phyloP scores from a whole-genome alignment of 2,329 filamentous ascomycete genomes.

The Ilyonectria mors-panacis region DNA sequence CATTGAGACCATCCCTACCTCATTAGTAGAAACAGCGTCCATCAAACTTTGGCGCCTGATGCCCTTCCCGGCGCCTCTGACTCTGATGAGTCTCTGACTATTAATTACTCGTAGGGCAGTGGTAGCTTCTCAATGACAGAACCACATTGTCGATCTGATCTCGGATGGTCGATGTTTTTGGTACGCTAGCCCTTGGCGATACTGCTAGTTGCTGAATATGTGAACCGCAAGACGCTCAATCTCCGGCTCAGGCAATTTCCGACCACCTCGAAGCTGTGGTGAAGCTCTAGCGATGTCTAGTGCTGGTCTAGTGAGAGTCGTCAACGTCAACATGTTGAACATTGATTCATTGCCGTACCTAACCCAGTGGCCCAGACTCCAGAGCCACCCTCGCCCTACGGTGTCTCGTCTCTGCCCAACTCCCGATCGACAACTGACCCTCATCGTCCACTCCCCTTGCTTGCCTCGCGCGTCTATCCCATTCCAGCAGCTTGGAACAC shows the following conservation, averaged over 20 bases:
- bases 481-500: constrained; percentile 33
- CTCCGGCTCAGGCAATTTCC: constrained; percentile 9
- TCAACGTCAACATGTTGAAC: constrained; percentile 3
- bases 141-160: constrained; percentile 11
- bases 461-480: constrained; percentile 11
- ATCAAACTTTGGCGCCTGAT: constrained; percentile 16
- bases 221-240: constrained; percentile 4
- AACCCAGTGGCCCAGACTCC: neutral
- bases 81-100: neutral
- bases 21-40: neutral
- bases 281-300: neutral
- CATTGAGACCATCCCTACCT: constrained; percentile 2
- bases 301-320: neutral
- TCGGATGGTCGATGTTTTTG: constrained; percentile 2
- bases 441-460: constrained; percentile 11
- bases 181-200: neutral
- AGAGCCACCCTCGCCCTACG: neutral
- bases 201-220: neutral
- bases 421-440: neutral
- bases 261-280: constrained; percentile 6
- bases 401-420: constrained; percentile 3
- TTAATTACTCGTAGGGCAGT: neutral
- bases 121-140: constrained; percentile 22
- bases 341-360: neutral
- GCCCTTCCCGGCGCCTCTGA: constrained; percentile 15